Evolutionary conservation across 2,329 filamentous ascomycete genomes (phyloP).

Genomic region (Chalaropsis ovoidea): DNA sequence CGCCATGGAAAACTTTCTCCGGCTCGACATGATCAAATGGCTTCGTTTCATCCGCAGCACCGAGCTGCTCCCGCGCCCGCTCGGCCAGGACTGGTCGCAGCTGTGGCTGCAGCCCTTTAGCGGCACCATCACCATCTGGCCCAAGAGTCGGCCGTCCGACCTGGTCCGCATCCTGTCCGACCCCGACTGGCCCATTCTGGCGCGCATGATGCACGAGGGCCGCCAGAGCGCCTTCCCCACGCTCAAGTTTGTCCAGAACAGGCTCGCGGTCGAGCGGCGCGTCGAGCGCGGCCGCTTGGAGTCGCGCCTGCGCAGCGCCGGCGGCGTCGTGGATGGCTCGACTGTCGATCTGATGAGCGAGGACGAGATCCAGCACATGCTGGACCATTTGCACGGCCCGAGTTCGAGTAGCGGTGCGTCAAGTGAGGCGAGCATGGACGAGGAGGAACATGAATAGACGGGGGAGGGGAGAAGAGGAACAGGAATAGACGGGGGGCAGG

Average conservation of each 20-base stretch:
- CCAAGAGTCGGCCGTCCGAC: constrained; percentile 66
- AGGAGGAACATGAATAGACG: constrained; percentile 13
- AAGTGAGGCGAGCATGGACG: constrained; percentile 18
- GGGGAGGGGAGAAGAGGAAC: background rate
- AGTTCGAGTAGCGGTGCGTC: constrained; percentile 21
- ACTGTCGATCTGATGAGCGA: constrained; percentile 52
- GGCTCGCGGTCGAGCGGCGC: constrained; percentile 68
- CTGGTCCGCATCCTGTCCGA: constrained; percentile 81
- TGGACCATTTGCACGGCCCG: constrained; percentile 31
- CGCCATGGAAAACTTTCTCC: constrained; percentile 87
- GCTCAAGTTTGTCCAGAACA: constrained; percentile 79
- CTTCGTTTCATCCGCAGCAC: constrained; percentile 87
- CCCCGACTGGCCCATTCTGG: constrained; percentile 62
- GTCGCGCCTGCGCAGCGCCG: constrained; percentile 44
- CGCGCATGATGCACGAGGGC: constrained; percentile 81
- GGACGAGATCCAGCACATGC: constrained; percentile 46
- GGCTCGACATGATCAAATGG: constrained; percentile 96
- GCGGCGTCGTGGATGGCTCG: constrained; percentile 31
- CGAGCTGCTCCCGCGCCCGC: constrained; percentile 76
- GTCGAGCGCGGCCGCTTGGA: constrained; percentile 50
- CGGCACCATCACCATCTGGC: constrained; percentile 94
- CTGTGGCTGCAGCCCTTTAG: constrained; percentile 93
- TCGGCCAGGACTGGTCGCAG: constrained; percentile 94
- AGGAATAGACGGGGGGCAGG: background rate
- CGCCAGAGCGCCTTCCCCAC: constrained; percentile 85